Evolutionary conservation across 2,329 filamentous ascomycete genomes (phyloP), one percentile per base, ranked within the genome.

Genomic region (Emmonsiellopsis sp.): DNA sequence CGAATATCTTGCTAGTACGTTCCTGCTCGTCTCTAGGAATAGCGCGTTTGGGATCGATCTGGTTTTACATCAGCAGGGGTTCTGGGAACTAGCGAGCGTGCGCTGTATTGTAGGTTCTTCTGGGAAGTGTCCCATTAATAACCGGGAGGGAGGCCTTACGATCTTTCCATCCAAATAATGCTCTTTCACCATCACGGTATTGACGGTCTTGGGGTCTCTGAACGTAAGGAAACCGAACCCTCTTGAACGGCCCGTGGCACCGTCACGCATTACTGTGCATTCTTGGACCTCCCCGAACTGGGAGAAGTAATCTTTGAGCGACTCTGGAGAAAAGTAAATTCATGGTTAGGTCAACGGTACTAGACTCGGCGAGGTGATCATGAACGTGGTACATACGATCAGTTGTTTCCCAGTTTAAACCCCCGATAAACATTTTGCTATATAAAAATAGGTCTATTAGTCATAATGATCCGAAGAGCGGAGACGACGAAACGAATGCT

Each of bases 361-460:
- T 38, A 35, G 46, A 32, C 47, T 42, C 42, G 31, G 32, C 50
- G 20, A 37, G 55, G 56, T 53, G 31, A 47, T 49, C 35, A 15
- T 30, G 34, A 31, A 10, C 35, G 47, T 40, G 53, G 55, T 57
- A 74, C 90, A 80, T 84, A 97, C 92, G 85, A 76, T 97, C 92
- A 53, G 93, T 97, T 13, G 93, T 98, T 73, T 98, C 93, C 93
- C 93, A 98, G 69, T 98, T 98, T 53, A 98, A 76, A 41, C 93
- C 93, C 64, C 93, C 93, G 72, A 98, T 98, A 65, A 98, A 98
- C 93, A 98, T 98, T 77, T 98, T 98, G 66, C 93, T 98, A 74
- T 65, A 57, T 63, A 55, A 67, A 67, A 59, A 63, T 62, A 56
- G 41, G 57, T 58, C 54, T 58, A 66, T 71, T 62, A 73, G 70